Evolutionary conservation across 345 rosid species (phyloP).

Genomic region (Erucastrum elatum): DNA sequence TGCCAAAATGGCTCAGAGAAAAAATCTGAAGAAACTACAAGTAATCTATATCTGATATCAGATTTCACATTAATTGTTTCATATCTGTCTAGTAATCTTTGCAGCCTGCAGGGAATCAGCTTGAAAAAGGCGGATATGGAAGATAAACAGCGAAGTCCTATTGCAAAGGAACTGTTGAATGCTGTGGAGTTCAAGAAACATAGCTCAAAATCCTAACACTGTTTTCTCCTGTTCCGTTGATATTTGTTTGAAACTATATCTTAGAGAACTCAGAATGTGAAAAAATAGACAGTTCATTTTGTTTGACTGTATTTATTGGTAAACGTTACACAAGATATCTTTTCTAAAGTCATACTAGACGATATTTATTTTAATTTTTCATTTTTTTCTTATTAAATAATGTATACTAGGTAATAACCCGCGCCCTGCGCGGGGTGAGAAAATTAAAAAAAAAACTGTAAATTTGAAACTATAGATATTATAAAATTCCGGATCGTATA

Average conservation of each 20-base stretch:
- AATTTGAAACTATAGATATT: too few relatives aligned
- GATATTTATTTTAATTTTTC: too few relatives aligned
- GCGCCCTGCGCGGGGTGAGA: too few relatives aligned
- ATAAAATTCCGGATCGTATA: too few relatives aligned
- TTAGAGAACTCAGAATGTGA: neutral
- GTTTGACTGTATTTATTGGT: neutral
- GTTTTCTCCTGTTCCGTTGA: neutral
- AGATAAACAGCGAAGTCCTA: constrained; percentile 71
- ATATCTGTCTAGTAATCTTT: neutral
- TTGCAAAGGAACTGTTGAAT: constrained; percentile 56
- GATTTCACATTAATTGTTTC: neutral
- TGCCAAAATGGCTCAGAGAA: constrained; percentile 82
- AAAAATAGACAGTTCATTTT: neutral
- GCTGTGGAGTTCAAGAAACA: constrained; percentile 60
- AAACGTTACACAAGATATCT: constrained; percentile 12
- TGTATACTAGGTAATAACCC: too few relatives aligned
- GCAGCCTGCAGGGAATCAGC: constrained; percentile 63
- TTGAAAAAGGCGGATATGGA: constrained; percentile 71
- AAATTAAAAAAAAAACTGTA: too few relatives aligned
- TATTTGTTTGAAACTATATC: neutral
- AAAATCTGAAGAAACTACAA: constrained; percentile 74
- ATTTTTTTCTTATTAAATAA: too few relatives aligned
- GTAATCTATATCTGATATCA: constrained; percentile 38
- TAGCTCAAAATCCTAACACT: constrained; percentile 33
- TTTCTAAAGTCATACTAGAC: neutral